Conservation (phyloP, 768 basidiomycete genomes). For the Lactifluus piperatus region DNA sequence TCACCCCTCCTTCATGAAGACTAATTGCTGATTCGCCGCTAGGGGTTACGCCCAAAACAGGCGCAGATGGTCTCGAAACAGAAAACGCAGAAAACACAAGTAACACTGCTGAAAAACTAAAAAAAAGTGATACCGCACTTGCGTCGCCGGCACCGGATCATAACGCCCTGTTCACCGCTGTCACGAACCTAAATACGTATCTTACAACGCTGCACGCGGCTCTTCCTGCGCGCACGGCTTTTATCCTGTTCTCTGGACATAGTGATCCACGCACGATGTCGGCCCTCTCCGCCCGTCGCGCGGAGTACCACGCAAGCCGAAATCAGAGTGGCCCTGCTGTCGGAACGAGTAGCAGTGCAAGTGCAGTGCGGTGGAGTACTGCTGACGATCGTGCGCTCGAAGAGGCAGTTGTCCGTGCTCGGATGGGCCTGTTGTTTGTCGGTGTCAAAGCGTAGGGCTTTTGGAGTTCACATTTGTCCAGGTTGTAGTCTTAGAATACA, state of each 20-base stretch:
- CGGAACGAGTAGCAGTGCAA: constrained; percentile 44
- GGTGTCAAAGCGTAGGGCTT: constrained; percentile 49
- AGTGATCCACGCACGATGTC: constrained; percentile 81
- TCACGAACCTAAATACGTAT: constrained; percentile 49
- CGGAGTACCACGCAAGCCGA: constrained; percentile 31
- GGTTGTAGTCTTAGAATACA: no score
- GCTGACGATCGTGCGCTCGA: constrained; percentile 73
- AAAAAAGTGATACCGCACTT: constrained; percentile 20
- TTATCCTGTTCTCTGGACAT: constrained; percentile 84
- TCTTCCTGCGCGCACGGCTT: constrained; percentile 71
- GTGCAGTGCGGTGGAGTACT: constrained; percentile 57
- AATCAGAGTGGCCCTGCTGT: constrained; percentile 46
- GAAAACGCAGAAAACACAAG: not conserved
- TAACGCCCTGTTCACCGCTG: not conserved
- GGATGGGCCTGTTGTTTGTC: constrained; percentile 78
- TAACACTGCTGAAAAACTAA: constrained; percentile 2
- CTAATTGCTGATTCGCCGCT: not conserved
- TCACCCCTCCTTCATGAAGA: not conserved
- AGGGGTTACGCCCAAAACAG: constrained; percentile 58
- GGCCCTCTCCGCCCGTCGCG: constrained; percentile 29
- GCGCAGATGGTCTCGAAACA: constrained; percentile 27
- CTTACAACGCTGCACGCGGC: constrained; percentile 53
- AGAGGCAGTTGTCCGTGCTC: constrained; percentile 68
- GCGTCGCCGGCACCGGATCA: constrained; percentile 14
- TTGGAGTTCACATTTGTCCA: no score